phyloP scores from a whole-genome alignment of 2,329 filamentous ascomycete genomes.

The Dendryphion nanum region DNA sequence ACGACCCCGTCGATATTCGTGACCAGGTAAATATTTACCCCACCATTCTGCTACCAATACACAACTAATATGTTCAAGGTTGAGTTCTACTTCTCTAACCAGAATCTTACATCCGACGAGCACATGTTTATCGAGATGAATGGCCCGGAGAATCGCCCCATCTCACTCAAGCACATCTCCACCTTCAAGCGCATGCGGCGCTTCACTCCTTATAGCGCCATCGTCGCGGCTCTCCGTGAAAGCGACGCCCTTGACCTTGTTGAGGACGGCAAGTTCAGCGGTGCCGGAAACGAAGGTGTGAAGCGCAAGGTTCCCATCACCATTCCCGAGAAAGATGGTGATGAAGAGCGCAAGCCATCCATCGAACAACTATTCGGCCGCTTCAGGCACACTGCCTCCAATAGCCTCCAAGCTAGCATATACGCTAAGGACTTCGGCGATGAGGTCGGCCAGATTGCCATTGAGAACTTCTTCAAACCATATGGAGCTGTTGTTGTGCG shows the following conservation, averaged over 20 bases:
- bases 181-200: slow-evolving; percentile 94
- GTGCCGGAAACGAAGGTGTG: slow-evolving; percentile 39
- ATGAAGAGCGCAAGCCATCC: slow-evolving; percentile 26
- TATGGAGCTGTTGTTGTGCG: slow-evolving; percentile 80
- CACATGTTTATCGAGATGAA: slow-evolving; percentile 78
- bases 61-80: slow-evolving; percentile 56
- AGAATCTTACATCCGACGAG: slow-evolving; percentile 84
- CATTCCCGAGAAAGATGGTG: slow-evolving; percentile 24
- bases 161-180: slow-evolving; percentile 74
- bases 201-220: slow-evolving; percentile 82
- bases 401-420: slow-evolving; percentile 70
- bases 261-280: slow-evolving; percentile 65
- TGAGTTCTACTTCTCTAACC: slow-evolving; percentile 94
- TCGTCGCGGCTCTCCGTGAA: slow-evolving; percentile 79
- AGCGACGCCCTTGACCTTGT: slow-evolving; percentile 71
- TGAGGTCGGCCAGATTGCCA: slow-evolving; percentile 87
- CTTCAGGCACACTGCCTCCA: slow-evolving; percentile 54
- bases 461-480: slow-evolving; percentile 85
- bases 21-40: slow-evolving; percentile 65
- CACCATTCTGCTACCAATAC: neutral
- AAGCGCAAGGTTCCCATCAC: slow-evolving; percentile 71
- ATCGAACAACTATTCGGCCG: slow-evolving; percentile 46
- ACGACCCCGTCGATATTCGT: slow-evolving; percentile 78
- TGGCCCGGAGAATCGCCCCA: slow-evolving; percentile 76
- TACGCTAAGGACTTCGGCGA: slow-evolving; percentile 95